Percentiles rank a stretch among this genome's conserved stretches.
Evolutionary conservation across 306 rosid genomes (phyloP).

Genomic region (Luffa aegyptiaca): DNA sequence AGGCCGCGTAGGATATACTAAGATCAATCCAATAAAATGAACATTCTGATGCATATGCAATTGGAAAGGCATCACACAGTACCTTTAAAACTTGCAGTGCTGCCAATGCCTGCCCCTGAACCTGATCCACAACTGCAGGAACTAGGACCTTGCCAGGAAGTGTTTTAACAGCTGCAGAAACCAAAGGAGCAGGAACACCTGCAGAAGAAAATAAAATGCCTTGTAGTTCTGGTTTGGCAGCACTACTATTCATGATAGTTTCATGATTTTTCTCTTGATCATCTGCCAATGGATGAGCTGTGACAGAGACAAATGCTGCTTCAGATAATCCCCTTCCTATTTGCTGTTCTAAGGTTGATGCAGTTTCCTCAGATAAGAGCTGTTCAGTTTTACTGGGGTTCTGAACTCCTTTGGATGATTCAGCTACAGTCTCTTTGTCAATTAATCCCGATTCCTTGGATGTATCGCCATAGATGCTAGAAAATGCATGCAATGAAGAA

Average conservation of each 20-base stretch:
- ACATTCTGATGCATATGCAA: neutral
- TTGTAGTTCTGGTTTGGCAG: slow-evolving; percentile 41
- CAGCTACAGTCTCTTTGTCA: slow-evolving; percentile 25
- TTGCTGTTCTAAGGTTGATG: neutral
- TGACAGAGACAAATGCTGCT: slow-evolving; percentile 22
- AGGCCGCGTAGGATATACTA: neutral
- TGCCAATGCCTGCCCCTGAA: slow-evolving; percentile 89
- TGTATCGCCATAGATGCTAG: slow-evolving; percentile 16
- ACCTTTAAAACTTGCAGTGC: slow-evolving; percentile 95
- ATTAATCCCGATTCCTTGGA: slow-evolving; percentile 19
- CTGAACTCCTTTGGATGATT: slow-evolving; percentile 31
- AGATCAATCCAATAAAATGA: neutral
- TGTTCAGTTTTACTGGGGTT: neutral
- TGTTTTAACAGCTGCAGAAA: slow-evolving; percentile 62
- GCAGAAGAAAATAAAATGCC: slow-evolving; percentile 65
- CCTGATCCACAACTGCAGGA: slow-evolving; percentile 92
- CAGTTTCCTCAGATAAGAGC: neutral
- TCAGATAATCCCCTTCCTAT: slow-evolving; percentile 22
- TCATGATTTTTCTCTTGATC: slow-evolving; percentile 21
- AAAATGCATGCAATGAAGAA: slow-evolving; percentile 19
- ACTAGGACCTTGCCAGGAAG: slow-evolving; percentile 87
- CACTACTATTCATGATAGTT: slow-evolving; percentile 28
- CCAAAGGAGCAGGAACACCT: slow-evolving; percentile 92
- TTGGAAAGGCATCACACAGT: neutral
- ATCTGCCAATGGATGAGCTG: slow-evolving; percentile 26